Conservation (phyloP, 2,329 filamentous ascomycete species). For the Pseudogymnoascus sp. region DNA sequence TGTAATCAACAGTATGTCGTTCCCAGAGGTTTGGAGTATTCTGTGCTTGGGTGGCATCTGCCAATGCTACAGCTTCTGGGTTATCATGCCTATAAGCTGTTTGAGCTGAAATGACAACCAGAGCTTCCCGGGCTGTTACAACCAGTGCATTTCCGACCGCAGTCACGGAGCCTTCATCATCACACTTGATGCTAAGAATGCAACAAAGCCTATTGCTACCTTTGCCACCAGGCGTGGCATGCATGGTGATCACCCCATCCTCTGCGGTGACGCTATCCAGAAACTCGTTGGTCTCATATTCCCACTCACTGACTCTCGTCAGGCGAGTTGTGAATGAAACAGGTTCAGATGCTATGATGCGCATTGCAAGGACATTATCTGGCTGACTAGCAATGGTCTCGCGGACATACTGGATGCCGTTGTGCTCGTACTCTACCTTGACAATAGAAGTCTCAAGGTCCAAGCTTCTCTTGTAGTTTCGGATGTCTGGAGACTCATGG, state of each 20-base stretch:
- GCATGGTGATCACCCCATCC: conserved; percentile 32
- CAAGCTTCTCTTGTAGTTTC: conserved; percentile 31
- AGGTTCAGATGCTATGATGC: conserved; percentile 18
- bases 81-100: conserved; percentile 32
- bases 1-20: conserved; percentile 32
- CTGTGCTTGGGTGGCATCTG: conserved; percentile 19
- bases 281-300: conserved; percentile 38
- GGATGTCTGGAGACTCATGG: conserved; percentile 26
- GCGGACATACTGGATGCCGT: conserved; percentile 28
- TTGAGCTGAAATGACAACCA: conserved; percentile 33
- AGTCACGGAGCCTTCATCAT: conserved; percentile 24
- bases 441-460: conserved; percentile 31
- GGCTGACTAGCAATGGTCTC: conserved; percentile 35
- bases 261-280: conserved; percentile 31
- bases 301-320: conserved; percentile 33
- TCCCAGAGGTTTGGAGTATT: conserved; percentile 19
- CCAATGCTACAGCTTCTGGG: conserved; percentile 23
- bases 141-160: conserved; percentile 31
- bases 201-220: conserved; percentile 31
- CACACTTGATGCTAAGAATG: conserved; percentile 23
- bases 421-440: conserved; percentile 31
- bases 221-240: conserved; percentile 32
- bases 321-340: conserved; percentile 26
- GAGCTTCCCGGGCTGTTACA: conserved; percentile 30
- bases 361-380: conserved; percentile 34